Percentiles rank a stretch among this genome's conserved stretches.
These are phyloP conservation scores for Dioscorea cayenensis DNA, from an alignment of 116 monocot species.

Conservation along the genomic window DNA sequence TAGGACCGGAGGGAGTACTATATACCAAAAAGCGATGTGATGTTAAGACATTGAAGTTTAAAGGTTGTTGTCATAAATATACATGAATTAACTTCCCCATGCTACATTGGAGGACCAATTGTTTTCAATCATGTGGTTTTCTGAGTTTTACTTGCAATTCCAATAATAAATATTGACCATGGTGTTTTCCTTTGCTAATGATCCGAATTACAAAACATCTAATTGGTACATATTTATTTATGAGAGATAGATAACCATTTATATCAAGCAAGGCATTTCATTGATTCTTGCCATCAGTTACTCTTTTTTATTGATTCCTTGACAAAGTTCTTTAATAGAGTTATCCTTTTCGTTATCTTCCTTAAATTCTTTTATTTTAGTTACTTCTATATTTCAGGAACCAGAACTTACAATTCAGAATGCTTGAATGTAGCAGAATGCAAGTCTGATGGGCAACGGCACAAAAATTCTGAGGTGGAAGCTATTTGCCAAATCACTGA, in stretches of 20 bases:
- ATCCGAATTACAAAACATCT: background rate
- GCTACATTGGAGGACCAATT: no score
- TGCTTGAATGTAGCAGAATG: slow-evolving; percentile 1
- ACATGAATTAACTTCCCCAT: no score
- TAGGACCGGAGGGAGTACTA: no score
- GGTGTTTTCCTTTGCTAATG: background rate
- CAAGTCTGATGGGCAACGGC: background rate
- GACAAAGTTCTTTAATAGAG: background rate
- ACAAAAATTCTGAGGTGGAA: slow-evolving; percentile 8
- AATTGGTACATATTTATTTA: background rate
- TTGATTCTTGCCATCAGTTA: no score
- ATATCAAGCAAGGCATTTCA: background rate
- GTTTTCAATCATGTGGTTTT: no score
- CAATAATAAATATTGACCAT: no score
- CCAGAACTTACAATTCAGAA: background rate
- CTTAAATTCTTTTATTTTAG: background rate
- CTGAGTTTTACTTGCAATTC: no score
- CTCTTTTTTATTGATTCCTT: no score
- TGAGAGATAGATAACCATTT: background rate
- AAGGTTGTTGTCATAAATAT: no score
- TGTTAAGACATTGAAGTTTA: no score
- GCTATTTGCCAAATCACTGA: slow-evolving; percentile 15
- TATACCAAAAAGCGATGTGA: no score
- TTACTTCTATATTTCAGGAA: background rate
- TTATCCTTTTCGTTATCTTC: background rate